Base-by-base conservation (phyloP, 805 yeast species). In the Clavispora santaluciae region DNA sequence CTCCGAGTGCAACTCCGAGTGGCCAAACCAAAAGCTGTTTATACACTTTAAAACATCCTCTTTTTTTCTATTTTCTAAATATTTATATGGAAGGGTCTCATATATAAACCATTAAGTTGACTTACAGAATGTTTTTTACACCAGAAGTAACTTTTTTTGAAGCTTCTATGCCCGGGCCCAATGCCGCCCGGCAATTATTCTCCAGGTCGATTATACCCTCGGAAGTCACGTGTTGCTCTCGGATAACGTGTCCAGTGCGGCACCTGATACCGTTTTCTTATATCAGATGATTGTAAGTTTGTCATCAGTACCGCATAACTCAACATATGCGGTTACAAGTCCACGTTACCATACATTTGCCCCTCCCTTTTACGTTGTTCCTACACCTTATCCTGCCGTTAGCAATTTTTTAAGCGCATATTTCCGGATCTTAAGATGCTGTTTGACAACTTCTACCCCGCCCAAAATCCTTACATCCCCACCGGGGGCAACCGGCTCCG, bases 1-100 rank as follows among this genome's bases (percentile, higher is more conserved):
- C 47, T 49, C 50, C 51, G 48, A 22, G 26, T 15, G 15, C 21
- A n/a, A 35, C 30, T 35, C 37, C 37, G 37, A 35, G 16, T 11
- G 22, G 17, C 16, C 34, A 8, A 5, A 17, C 23, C 34, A 11
- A 10, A 7, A 22, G 24, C 24, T n/a, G n/a, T 8, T 23, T 23
- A n/a, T n/a, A n/a, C n/a, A n/a, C n/a, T n/a, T n/a, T n/a, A n/a
- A n/a, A n/a, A n/a, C n/a, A n/a, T n/a, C n/a, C n/a, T n/a, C n/a
- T n/a, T n/a, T n/a, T n/a, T n/a, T n/a, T n/a, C n/a, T n/a, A n/a
- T n/a, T n/a, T n/a, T n/a, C n/a, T n/a, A n/a, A n/a, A n/a, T n/a
- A n/a, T n/a, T n/a, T n/a, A n/a, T n/a, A n/a, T n/a, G n/a, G n/a
- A n/a, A n/a, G n/a, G n/a, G n/a, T n/a, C n/a, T n/a, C n/a, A n/a